Percentiles rank a stretch among this genome's conserved stretches.
These are phyloP conservation scores for Coffea humblotiana DNA, from an alignment of 305 asterid species.

Conservation along the genomic window DNA sequence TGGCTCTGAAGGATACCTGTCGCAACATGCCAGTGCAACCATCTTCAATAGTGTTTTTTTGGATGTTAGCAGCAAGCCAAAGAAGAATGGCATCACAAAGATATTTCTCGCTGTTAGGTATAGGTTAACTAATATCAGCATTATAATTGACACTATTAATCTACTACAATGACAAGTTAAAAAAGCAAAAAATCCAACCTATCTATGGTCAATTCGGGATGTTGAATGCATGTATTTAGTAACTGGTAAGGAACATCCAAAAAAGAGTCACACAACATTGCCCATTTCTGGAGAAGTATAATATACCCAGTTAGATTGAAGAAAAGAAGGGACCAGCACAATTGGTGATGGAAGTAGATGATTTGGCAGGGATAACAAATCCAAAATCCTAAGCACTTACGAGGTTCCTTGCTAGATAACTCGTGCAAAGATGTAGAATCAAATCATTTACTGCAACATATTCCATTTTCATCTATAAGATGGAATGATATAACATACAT, in stretches of 20 bases:
- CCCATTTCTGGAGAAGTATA: constrained; percentile 69
- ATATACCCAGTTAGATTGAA: neutral
- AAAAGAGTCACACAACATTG: constrained; percentile 51
- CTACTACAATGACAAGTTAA: constrained; percentile 9
- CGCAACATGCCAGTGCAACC: constrained; percentile 26
- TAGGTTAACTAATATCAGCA: constrained; percentile 21
- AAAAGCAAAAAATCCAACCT: constrained; percentile 46
- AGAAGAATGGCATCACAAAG: constrained; percentile 68
- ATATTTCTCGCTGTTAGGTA: constrained; percentile 62
- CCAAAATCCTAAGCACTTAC: constrained; percentile 46
- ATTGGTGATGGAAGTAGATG: neutral
- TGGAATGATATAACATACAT: constrained; percentile 33
- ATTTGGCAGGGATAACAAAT: neutral
- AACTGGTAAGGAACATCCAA: constrained; percentile 51
- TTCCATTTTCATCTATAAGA: constrained; percentile 71
- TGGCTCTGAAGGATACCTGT: constrained; percentile 52
- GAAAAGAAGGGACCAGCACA: neutral
- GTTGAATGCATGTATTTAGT: constrained; percentile 53
- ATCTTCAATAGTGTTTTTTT: constrained; percentile 34
- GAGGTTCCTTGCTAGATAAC: constrained; percentile 79
- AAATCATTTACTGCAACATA: constrained; percentile 75
- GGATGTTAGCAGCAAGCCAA: constrained; percentile 56
- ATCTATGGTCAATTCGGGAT: constrained; percentile 72
- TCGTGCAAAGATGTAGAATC: constrained; percentile 51
- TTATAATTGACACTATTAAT: constrained; percentile 12